Conservation (phyloP, 306 rosid species). For the Lathyrus sativus region DNA sequence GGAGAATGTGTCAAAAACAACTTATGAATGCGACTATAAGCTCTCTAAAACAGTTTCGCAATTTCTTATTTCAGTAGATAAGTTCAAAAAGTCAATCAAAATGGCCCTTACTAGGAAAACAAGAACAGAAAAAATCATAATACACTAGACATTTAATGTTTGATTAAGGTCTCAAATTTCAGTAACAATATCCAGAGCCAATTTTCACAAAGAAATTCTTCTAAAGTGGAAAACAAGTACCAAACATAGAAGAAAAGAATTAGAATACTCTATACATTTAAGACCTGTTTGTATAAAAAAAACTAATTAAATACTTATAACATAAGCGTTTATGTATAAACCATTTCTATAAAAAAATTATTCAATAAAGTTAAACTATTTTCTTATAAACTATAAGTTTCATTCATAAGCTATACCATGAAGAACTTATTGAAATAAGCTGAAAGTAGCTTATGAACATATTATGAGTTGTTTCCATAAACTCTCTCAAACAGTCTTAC, state of each 20-base stretch:
- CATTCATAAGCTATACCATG: neutral
- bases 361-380: too few species aligned
- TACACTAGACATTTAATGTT: neutral
- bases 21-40: neutral
- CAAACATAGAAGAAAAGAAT: conserved; percentile 24
- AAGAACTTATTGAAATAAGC: neutral
- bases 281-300: neutral
- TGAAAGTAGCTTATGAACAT: neutral
- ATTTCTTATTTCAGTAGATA: neutral
- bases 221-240: neutral
- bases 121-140: neutral
- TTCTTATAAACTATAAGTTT: too few species aligned
- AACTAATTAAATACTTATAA: neutral
- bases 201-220: neutral
- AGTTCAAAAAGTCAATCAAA: neutral
- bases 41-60: neutral
- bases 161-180: neutral
- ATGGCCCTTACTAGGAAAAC: conserved; percentile 1
- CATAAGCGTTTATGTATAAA: neutral
- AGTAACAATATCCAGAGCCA: neutral
- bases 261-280: conserved; percentile 14
- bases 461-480: neutral
- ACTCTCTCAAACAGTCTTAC: neutral
- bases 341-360: too few species aligned
- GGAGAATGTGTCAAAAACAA: neutral